Conservation (phyloP, 495 filamentous ascomycete genomes). For the Penicillium cinerascens region DNA sequence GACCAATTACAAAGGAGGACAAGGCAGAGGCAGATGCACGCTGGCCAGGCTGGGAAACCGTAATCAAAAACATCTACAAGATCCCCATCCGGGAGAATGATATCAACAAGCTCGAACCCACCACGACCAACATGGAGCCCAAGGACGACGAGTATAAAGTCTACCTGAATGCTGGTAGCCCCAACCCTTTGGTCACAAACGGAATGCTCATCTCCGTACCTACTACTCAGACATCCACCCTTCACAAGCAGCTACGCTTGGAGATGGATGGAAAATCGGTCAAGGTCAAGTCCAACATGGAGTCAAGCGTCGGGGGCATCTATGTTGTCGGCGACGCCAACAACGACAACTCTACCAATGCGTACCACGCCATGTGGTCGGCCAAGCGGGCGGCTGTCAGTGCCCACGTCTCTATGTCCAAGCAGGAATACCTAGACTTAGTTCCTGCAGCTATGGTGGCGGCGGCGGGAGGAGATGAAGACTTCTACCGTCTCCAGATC, state of each 20-base stretch:
- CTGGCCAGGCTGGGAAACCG: conserved; percentile 10
- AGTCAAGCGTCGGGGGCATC: conserved; percentile 39
- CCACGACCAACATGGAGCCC: conserved; percentile 1
- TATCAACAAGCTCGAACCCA: conserved; percentile 5
- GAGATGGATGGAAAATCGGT: conserved; percentile 19
- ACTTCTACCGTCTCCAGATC: conserved; percentile 7
- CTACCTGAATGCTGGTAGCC: neutral
- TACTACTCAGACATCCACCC: conserved; percentile 29
- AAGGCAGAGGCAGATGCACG: conserved; percentile 3
- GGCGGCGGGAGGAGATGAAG: conserved; percentile 1
- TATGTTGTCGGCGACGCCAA: conserved; percentile 50
- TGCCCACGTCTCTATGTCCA: conserved; percentile 4
- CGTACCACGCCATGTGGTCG: conserved; percentile 33
- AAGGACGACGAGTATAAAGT: conserved; percentile 6
- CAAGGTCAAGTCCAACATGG: conserved; percentile 29
- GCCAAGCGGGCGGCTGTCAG: neutral
- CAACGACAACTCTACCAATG: conserved; percentile 44
- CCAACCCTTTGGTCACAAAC: neutral
- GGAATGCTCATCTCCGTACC: conserved; percentile 4
- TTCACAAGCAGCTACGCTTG: conserved; percentile 12
- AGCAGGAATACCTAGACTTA: conserved; percentile 7
- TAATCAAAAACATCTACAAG: conserved; percentile 2
- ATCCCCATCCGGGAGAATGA: conserved; percentile 3
- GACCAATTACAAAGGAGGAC: conserved; percentile 42
- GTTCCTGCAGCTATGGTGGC: neutral